phyloP scores from a whole-genome alignment of 2,329 filamentous ascomycete genomes.

The Gaeumannomyces sp. region DNA sequence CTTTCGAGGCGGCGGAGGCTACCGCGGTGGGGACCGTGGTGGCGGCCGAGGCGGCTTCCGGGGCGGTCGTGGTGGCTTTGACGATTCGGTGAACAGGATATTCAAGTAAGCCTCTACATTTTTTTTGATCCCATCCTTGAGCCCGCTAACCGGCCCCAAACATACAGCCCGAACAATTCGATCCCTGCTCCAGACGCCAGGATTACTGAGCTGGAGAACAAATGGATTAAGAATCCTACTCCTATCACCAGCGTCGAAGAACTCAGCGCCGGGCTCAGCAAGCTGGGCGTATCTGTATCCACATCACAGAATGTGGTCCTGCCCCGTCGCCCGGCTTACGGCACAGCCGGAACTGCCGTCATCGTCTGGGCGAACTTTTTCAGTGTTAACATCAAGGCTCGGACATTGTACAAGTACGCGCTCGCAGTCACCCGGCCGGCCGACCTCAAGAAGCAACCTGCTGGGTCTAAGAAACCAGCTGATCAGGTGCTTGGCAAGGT shows the following conservation, averaged over 20 bases:
- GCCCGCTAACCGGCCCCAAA: neutral
- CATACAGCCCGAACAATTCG: neutral
- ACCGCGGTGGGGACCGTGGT: conserved; percentile 11
- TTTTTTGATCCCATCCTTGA: neutral
- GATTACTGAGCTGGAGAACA: conserved; percentile 33
- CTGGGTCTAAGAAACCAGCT: conserved; percentile 24
- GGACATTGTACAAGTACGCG: conserved; percentile 37
- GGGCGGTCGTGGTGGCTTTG: conserved; percentile 17
- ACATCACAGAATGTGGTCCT: conserved; percentile 21
- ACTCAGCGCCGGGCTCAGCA: conserved; percentile 30
- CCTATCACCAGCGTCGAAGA: conserved; percentile 20
- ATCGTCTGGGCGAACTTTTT: conserved; percentile 52
- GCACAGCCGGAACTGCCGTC: conserved; percentile 34
- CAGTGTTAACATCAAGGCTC: conserved; percentile 31
- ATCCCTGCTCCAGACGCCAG: conserved; percentile 20
- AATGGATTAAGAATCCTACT: conserved; percentile 27
- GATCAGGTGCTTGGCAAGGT: conserved; percentile 16
- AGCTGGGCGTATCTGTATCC: conserved; percentile 21
- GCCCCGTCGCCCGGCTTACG: conserved; percentile 44
- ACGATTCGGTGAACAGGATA: conserved; percentile 18
- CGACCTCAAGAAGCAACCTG: conserved; percentile 25
- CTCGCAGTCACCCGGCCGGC: conserved; percentile 3
- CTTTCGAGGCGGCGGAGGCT: conserved; percentile 20
- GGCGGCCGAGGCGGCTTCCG: conserved; percentile 15
- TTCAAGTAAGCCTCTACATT: conserved; percentile 24